These are phyloP conservation scores for Termitomyces titanicus DNA, from an alignment of 768 basidiomycete species.

Conservation along the genomic window DNA sequence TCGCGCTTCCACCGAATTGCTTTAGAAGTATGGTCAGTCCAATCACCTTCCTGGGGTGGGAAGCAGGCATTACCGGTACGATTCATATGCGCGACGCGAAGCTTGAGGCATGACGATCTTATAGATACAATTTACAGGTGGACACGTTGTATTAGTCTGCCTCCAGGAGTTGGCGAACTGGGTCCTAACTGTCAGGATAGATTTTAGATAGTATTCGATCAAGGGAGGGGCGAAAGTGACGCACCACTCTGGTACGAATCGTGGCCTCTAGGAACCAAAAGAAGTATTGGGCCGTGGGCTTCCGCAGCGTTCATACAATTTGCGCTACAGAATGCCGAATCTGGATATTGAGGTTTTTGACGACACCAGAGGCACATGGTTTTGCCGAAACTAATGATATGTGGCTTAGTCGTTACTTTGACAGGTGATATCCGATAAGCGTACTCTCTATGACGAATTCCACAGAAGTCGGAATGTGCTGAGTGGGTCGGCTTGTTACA, in stretches of 20 bases:
- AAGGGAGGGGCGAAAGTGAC: constrained; percentile 13
- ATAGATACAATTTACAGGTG: constrained; percentile 57
- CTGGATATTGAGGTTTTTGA: constrained; percentile 41
- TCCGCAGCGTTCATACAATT: constrained; percentile 52
- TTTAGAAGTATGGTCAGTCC: constrained; percentile 16
- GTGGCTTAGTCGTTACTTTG: neutral
- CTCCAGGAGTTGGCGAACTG: constrained; percentile 38
- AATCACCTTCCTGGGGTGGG: neutral
- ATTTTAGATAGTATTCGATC: constrained; percentile 41
- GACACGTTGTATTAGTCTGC: constrained; percentile 49
- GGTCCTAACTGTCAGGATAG: constrained; percentile 53
- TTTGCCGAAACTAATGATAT: constrained; percentile 39
- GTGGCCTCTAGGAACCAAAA: constrained; percentile 58
- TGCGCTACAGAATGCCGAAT: constrained; percentile 45
- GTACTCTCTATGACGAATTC: neutral
- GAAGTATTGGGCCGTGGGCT: constrained; percentile 48
- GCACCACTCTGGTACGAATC: constrained; percentile 63
- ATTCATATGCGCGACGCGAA: constrained; percentile 51
- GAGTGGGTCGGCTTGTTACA: neutral
- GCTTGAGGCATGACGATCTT: constrained; percentile 53
- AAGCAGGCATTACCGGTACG: constrained; percentile 45
- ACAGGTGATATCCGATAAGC: neutral
- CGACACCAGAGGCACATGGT: constrained; percentile 58
- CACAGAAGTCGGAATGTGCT: neutral
- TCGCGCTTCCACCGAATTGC: constrained; percentile 49